Percentiles rank a stretch among this genome's conserved stretches.
Conservation (phyloP, 2,329 filamentous ascomycete genomes). For the Phaeosphaeriaceae sp. region DNA sequence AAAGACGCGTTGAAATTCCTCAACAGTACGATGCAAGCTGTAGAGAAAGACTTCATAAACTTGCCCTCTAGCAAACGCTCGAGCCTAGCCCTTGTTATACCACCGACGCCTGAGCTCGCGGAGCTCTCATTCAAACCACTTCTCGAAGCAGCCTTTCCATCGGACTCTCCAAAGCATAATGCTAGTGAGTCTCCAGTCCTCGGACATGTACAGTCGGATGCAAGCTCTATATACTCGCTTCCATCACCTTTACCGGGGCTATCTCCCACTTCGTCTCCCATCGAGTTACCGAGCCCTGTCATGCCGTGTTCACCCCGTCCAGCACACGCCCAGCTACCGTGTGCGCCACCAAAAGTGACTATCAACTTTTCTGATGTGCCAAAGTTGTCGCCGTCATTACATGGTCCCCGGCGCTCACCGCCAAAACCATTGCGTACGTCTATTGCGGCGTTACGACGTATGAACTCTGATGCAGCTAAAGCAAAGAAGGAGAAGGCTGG, state of each 20-base stretch:
- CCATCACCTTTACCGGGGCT: slow-evolving; percentile 15
- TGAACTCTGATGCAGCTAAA: slow-evolving; percentile 51
- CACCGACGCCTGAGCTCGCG: slow-evolving; percentile 16
- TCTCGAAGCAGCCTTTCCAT: slow-evolving; percentile 30
- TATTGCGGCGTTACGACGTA: slow-evolving; percentile 50
- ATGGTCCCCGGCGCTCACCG: slow-evolving; percentile 45
- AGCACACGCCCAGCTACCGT: slow-evolving; percentile 25
- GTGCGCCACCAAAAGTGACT: slow-evolving; percentile 6
- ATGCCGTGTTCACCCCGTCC: slow-evolving; percentile 35
- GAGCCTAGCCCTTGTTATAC: slow-evolving; percentile 16
- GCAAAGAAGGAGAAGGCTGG: slow-evolving; percentile 28
- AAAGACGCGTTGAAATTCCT: slow-evolving; percentile 30
- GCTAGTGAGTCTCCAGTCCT: slow-evolving; percentile 16
- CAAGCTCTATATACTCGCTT: slow-evolving; percentile 27
- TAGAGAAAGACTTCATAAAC: slow-evolving; percentile 12
- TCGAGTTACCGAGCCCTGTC: slow-evolving; percentile 9
- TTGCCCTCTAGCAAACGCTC: slow-evolving; percentile 14
- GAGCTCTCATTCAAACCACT: slow-evolving; percentile 29
- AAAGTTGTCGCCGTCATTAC: slow-evolving; percentile 21
- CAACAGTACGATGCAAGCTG: slow-evolving; percentile 22
- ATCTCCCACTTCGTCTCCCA: slow-evolving; percentile 21
- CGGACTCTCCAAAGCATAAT: slow-evolving; percentile 11
- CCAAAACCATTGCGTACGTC: slow-evolving; percentile 49
- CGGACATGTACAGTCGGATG: slow-evolving; percentile 17
- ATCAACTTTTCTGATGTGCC: slow-evolving; percentile 35